Percentiles rank a stretch among this genome's conserved stretches.
Evolutionary conservation across 495 filamentous ascomycete genomes (phyloP).

Genomic region (Penicillium silybi): DNA sequence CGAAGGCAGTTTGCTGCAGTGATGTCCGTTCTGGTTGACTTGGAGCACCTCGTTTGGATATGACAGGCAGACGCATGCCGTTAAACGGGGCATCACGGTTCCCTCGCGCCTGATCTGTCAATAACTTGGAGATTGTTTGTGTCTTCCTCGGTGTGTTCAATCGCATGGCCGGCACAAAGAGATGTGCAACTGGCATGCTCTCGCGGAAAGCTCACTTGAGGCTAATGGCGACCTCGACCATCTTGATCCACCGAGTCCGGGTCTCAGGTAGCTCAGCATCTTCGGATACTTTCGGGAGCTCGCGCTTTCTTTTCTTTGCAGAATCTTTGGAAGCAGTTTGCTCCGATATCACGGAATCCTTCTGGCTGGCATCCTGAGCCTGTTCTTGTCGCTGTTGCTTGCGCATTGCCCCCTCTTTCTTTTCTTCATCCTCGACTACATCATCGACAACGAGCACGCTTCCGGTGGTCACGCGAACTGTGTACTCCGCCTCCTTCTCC

Average conservation of each 20-base stretch:
- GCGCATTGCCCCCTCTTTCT: slow-evolving; percentile 18
- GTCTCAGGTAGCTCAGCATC: slow-evolving; percentile 56
- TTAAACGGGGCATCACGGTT: background rate
- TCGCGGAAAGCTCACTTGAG: slow-evolving; percentile 41
- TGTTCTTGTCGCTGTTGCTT: slow-evolving; percentile 22
- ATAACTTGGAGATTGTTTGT: background rate
- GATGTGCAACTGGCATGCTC: background rate
- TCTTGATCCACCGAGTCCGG: slow-evolving; percentile 60
- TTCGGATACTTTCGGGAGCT: slow-evolving; percentile 21
- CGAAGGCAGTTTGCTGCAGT: background rate
- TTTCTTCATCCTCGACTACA: slow-evolving; percentile 46
- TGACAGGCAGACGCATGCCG: background rate
- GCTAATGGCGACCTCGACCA: slow-evolving; percentile 60
- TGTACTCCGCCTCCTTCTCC: slow-evolving; percentile 50
- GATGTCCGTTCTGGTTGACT: background rate
- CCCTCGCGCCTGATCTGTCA: background rate
- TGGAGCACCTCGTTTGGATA: background rate
- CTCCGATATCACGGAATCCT: background rate
- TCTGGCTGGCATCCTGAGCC: background rate
- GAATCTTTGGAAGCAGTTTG: slow-evolving; percentile 15
- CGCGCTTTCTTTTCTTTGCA: slow-evolving; percentile 41
- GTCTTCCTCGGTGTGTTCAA: background rate
- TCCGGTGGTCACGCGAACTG: slow-evolving; percentile 57
- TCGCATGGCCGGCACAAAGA: background rate
- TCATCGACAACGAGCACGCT: slow-evolving; percentile 70